Evolutionary conservation across 768 basidiomycete genomes (phyloP), one percentile per base, ranked within the genome.

Genomic region (Harrya chromipes): DNA sequence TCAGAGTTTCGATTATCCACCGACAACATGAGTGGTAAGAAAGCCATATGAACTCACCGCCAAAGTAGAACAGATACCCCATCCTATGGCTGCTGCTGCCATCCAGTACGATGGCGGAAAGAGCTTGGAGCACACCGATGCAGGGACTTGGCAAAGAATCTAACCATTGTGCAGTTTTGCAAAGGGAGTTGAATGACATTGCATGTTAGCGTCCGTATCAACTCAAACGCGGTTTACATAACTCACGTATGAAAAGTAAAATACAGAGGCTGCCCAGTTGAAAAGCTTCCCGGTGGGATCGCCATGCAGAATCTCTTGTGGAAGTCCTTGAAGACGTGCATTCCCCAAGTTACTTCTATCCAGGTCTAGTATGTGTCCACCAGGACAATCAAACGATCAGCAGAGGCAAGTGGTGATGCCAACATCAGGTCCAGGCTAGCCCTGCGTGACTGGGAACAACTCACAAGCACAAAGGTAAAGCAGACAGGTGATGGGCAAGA

Each of bases 281-380:
- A 81, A 90, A 16, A 81, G 72, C 27, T 71, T 53, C 1, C 88
- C 87, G 0, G 79, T 81, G 2, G 76, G 77, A 61, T 90, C 88
- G 7, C 87, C 86, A 8, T 74, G 72, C 9, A 90, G 78, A 10
- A 72, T 69, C 56, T 90, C 84, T 29, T 82, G 66, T 6, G 83
- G 76, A 4, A 91, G 72, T n/a, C 85, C 83, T 69, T 86, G 85
- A 17, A 90, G 70, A 49, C 87, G 78, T 21, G 89, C 89, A 63
- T 90, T 90, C 10, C 88, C 88, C 34, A 90, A 63, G 57, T 90
- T 90, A 6, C 81, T 82, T 52, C 90, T 78, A 60, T 90, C 89
- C 50, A 92, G 69, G 61, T 81, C 67, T 70, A 16, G 6, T 16
- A 24, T 21, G 31, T 44, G 21, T 40, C 42, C 13, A 23, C 6